Evolutionary conservation across 2,329 filamentous ascomycete species (phyloP).

Genomic region (Pseudogymnoascus sp.): DNA sequence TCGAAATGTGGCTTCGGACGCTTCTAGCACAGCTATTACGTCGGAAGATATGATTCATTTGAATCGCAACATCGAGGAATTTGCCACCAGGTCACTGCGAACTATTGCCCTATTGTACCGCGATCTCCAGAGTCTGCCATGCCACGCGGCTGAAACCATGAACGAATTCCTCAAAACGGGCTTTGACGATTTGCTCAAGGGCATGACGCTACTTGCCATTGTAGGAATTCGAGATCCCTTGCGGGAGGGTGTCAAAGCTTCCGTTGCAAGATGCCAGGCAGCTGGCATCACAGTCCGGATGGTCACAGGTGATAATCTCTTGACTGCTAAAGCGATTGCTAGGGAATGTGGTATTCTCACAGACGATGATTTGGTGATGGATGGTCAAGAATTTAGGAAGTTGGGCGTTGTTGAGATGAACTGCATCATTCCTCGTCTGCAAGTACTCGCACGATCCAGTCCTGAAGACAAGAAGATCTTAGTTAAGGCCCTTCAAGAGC

Average conservation of each 20-base stretch:
- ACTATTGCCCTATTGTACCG: constrained; percentile 36
- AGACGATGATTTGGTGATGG: constrained; percentile 62
- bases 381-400: constrained; percentile 71
- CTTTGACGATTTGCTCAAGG: constrained; percentile 23
- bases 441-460: constrained; percentile 67
- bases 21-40: constrained; percentile 51
- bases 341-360: constrained; percentile 70
- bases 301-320: constrained; percentile 73
- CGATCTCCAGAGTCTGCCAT: constrained; percentile 34
- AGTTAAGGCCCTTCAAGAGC: constrained; percentile 63
- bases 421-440: constrained; percentile 59
- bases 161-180: not conserved
- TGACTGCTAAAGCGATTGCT: constrained; percentile 73
- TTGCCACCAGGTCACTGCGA: constrained; percentile 34
- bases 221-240: constrained; percentile 79
- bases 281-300: constrained; percentile 76
- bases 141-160: not conserved
- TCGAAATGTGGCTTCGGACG: constrained; percentile 37
- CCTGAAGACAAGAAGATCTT: constrained; percentile 71
- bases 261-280: constrained; percentile 64
- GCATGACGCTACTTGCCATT: constrained; percentile 62
- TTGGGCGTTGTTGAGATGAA: constrained; percentile 58
- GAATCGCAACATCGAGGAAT: constrained; percentile 29
- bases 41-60: constrained; percentile 20
- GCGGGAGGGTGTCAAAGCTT: constrained; percentile 63